Conservation (phyloP, 495 filamentous ascomycete species). For the Xylaria scruposa region DNA sequence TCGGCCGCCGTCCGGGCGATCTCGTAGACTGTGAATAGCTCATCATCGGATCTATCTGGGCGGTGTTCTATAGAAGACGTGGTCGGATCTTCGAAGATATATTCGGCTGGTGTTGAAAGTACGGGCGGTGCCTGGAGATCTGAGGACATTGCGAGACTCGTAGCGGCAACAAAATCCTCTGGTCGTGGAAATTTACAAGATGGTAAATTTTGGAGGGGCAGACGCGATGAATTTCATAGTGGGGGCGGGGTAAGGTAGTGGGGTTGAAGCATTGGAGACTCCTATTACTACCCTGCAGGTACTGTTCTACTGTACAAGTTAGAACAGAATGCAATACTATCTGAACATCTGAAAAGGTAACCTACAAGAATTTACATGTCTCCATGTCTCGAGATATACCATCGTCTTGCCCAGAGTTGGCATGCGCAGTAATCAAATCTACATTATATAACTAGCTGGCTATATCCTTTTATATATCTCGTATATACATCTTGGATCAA, state of each 20-base stretch:
- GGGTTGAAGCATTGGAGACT: too few relatives aligned
- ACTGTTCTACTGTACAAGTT: not conserved
- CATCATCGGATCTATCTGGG: constrained; percentile 65
- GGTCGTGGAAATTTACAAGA: not conserved
- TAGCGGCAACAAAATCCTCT: not conserved
- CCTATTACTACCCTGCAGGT: too few relatives aligned
- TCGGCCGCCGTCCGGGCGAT: constrained; percentile 80
- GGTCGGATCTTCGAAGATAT: constrained; percentile 71
- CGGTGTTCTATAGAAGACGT: constrained; percentile 41
- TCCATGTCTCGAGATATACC: too few relatives aligned
- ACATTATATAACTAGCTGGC: not conserved
- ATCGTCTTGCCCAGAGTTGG: too few relatives aligned
- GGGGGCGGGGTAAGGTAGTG: constrained; percentile 15
- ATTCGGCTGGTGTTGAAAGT: constrained; percentile 85
- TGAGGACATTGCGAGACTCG: constrained; percentile 38
- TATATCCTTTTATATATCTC: not conserved
- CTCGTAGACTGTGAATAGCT: constrained; percentile 82
- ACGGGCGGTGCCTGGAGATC: constrained; percentile 66
- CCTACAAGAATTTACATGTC: not conserved
- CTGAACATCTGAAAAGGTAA: not conserved
- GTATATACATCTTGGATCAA: not conserved
- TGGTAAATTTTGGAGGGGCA: constrained; percentile 24
- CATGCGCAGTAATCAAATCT: not conserved
- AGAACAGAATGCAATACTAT: not conserved
- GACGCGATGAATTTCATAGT: constrained; percentile 16